A percentile compares a stretch with the other conserved stretches of the same genome.
Evolutionary conservation across 1,284 basidiomycete genomes (phyloP).

Genomic region (Thecaphora frezii): DNA sequence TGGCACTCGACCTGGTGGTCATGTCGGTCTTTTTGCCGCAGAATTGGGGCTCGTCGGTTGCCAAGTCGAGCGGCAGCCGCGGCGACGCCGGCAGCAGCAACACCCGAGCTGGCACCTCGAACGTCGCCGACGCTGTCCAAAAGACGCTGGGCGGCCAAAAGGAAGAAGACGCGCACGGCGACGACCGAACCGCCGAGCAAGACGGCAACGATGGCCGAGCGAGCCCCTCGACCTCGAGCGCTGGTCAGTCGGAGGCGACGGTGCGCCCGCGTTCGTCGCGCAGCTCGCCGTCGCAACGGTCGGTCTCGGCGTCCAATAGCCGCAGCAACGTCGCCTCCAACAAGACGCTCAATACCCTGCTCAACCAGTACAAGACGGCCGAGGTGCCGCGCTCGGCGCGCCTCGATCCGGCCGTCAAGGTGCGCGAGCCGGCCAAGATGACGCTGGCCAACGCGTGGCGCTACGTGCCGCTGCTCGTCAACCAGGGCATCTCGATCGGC

Average conservation of each 20-base stretch:
- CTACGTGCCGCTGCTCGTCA: constrained; percentile 54
- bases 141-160: constrained; percentile 24
- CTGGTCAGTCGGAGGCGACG: constrained; percentile 32
- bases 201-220: constrained; percentile 16
- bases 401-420: constrained; percentile 42
- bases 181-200: not conserved
- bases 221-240: constrained; percentile 25
- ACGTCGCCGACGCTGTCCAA: constrained; percentile 37
- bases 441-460: constrained; percentile 51
- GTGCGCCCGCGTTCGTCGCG: constrained; percentile 16
- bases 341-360: constrained; percentile 45
- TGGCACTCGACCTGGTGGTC: constrained; percentile 47
- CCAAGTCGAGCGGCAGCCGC: not conserved
- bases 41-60: constrained; percentile 13
- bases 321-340: constrained; percentile 30
- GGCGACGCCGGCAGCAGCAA: constrained; percentile 5
- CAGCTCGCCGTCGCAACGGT: constrained; percentile 1
- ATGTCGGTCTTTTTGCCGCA: constrained; percentile 46
- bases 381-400: constrained; percentile 47
- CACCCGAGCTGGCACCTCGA: constrained; percentile 24
- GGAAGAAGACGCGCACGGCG: constrained; percentile 6
- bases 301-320: constrained; percentile 17
- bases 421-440: constrained; percentile 33
- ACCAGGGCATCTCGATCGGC: constrained; percentile 54
- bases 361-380: constrained; percentile 50